Evolutionary conservation across 2,329 filamentous ascomycete genomes (phyloP).

Genomic region (Calonectria henricotiae): DNA sequence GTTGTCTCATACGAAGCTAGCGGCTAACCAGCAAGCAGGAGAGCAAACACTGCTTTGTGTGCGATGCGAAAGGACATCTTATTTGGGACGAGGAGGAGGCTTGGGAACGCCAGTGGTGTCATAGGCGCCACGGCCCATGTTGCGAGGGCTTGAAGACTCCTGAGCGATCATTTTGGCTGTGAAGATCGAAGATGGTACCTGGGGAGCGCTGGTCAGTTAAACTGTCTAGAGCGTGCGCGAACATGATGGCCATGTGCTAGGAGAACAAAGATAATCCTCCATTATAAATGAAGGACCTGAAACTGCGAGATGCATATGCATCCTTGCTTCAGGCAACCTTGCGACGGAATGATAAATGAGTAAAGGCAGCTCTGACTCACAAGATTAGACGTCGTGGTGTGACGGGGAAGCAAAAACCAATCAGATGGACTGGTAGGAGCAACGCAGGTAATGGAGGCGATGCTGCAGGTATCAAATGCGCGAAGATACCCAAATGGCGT

Average conservation of each 20-base stretch:
- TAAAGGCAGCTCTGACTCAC: slow-evolving; percentile 59
- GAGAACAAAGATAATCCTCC: no score
- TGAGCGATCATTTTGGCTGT: slow-evolving; percentile 59
- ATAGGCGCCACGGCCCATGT: slow-evolving; percentile 70
- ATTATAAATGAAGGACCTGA: slow-evolving; percentile 6
- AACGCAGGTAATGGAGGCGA: slow-evolving; percentile 37
- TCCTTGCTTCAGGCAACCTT: slow-evolving; percentile 35
- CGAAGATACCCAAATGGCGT: slow-evolving; percentile 55
- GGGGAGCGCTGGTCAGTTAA: slow-evolving; percentile 40
- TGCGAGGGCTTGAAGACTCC: slow-evolving; percentile 57
- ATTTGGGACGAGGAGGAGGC: slow-evolving; percentile 64
- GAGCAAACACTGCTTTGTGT: slow-evolving; percentile 44
- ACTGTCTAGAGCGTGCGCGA: slow-evolving; percentile 3
- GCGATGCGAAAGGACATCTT: slow-evolving; percentile 49
- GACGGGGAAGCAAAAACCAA: slow-evolving; percentile 46
- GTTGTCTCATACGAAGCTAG: slow-evolving; percentile 42
- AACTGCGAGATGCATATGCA: not conserved
- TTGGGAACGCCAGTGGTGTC: slow-evolving; percentile 68
- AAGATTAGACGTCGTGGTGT: slow-evolving; percentile 53
- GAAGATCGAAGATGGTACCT: slow-evolving; percentile 39
- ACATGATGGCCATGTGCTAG: not conserved
- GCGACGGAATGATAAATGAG: slow-evolving; percentile 34
- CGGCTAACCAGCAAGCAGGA: slow-evolving; percentile 41
- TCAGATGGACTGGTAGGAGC: slow-evolving; percentile 46
- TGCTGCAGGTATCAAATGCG: slow-evolving; percentile 45